Base-by-base conservation (phyloP, 2,329 filamentous ascomycete species). In the Sarocladium strictum region DNA sequence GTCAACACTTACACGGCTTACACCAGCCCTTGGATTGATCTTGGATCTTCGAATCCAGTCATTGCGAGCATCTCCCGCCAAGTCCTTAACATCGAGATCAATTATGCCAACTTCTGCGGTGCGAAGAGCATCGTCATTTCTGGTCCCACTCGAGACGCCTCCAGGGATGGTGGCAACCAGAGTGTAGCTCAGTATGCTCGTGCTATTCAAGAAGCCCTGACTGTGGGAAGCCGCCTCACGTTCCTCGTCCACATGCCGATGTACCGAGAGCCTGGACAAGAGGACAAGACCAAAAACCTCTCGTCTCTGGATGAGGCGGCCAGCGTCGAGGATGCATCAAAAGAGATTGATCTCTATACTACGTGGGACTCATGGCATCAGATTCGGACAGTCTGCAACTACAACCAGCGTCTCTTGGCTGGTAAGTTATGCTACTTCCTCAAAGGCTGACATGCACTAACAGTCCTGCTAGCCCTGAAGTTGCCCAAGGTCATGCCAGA, bases 101-200 rank as follows among this genome's bases (percentile, higher is more conserved):
- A 90, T 50, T 99, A 97, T 72, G 94, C 95, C 59, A 92, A 90
- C 58, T 99, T 97, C 72, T 97, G 91, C 65, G 95, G 95, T 33
- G 81, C 94, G 49, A 84, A 85, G 55, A 95, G 88, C 69, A 78
- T 97, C 56, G 76, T 97, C 52, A 77, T 99, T 27, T 85, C 87
- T 1, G 91, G 91, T 0, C 94, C 94, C 2, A 80, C 81, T 59
- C 72, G 83, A 14, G 81, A 86, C 59, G 77, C 82, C 55, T 77
- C 79, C 55, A 77, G 76, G 54, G 67, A 75, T 57, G 69, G 72
- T 14, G 75, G 72, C 49, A 72, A 75, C 60, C 72, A 75, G 65
- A 77, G 78, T n/a, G 66, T 80, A 77, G 64, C 86, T 0, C 89
- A 91, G 63, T 99, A 91, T 75, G 89, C 89, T 32, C 85, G 92